Evolutionary conservation across 176 grass and related monocot species (phyloP), one percentile per base, ranked within the genome.

Genomic region (sorghum (Sorghum bicolor)): DNA sequence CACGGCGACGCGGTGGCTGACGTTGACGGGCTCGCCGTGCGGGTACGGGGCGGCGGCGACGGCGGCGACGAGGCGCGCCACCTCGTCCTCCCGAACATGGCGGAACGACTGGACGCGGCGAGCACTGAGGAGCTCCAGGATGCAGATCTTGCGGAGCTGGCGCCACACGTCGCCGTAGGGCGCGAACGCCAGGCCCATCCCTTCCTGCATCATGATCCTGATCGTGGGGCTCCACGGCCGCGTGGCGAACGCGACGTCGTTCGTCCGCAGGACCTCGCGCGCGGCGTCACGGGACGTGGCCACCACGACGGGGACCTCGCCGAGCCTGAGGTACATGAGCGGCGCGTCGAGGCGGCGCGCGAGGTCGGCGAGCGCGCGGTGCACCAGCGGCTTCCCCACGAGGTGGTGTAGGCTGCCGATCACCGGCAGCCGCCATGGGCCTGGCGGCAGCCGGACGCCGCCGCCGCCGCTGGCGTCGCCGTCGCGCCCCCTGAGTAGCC

Each of bases 381-480:
- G 82, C 33, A 20, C 39, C 4, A 80, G 77, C 22, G 76, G 82
- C 3, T 15, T 74, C 0, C 45, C 30, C 4, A 58, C 25, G 4
- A 85, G 70, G 82, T 89, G 87, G 70, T 85, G 87, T 14, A 89
- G 77, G 82, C 77, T 85, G 87, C 87, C 87, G 76, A 85, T 76
- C 10, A 80, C 17, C n/a, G 82, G 82, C 10, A 85, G 69, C 45
- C 45, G 15, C 87, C 87, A 89, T 11, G 87, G 82, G 1, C 82
- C 82, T 0, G 82, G 70, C 5, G 82, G 87, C 50, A 89, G 82
- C 19, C 25, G 80, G 1, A 45, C 22, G 22, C 1, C n/a, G 7
- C 8, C 14, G 1, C 28, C 15, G 22, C 1, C n/a, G 6, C 7
- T 43, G 10, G 43, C 14, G n/a, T 0, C 43, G 12, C 13, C 32